phyloP scores from a whole-genome alignment of 257 asterid species.

The Solanum pimpinellifolium region DNA sequence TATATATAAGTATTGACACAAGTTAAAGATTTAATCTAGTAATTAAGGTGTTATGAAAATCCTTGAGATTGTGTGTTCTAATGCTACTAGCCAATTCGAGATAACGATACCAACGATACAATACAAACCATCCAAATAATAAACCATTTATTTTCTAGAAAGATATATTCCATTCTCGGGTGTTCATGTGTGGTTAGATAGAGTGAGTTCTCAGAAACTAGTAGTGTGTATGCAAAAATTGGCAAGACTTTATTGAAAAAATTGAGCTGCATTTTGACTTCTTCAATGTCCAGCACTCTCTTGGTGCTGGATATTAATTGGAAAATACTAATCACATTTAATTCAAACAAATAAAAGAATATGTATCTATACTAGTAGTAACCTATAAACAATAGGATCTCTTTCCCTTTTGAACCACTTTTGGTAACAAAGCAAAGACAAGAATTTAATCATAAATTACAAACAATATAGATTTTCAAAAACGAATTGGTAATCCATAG shows the following conservation, averaged over 20 bases:
- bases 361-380: background rate
- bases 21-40: no score
- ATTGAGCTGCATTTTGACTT: background rate
- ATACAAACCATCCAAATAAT: no score
- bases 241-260: background rate
- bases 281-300: background rate
- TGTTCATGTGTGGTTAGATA: background rate
- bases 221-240: background rate
- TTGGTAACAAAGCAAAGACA: background rate
- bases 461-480: slow-evolving; percentile 17
- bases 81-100: no score
- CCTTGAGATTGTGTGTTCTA: no score
- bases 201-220: background rate
- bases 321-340: background rate
- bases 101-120: no score
- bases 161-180: no score
- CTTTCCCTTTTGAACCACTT: background rate
- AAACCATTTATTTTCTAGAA: no score
- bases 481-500: slow-evolving; percentile 62
- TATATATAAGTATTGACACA: no score
- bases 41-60: no score
- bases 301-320: background rate
- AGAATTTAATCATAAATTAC: background rate
- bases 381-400: background rate
- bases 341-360: background rate